Percentiles rank a stretch among this genome's conserved stretches.
Conservation (phyloP, 164 flowering plant genomes). For the Macadamia tetraphylla region DNA sequence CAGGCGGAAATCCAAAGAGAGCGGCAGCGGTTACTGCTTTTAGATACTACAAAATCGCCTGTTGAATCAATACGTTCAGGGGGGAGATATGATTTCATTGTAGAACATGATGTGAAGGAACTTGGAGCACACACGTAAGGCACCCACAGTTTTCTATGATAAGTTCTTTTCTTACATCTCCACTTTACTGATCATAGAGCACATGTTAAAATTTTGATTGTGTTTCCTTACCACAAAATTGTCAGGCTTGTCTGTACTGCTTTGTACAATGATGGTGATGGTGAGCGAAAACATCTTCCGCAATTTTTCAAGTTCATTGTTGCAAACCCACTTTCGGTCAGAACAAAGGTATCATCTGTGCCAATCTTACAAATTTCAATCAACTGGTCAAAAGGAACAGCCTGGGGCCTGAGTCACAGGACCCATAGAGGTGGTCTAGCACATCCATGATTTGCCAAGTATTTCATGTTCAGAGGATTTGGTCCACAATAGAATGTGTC, state of each 20-base stretch:
- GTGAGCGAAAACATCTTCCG: conserved; percentile 93
- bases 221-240: conserved; percentile 7
- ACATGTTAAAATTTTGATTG: neutral
- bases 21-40: conserved; percentile 72
- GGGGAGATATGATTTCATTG: conserved; percentile 97
- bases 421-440: too few relatives aligned
- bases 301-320: conserved; percentile 95
- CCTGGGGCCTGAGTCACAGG: too few relatives aligned
- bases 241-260: conserved; percentile 90
- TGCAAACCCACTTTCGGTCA: conserved; percentile 94
- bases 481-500: too few relatives aligned
- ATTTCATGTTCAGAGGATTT: too few relatives aligned
- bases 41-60: conserved; percentile 91
- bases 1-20: conserved; percentile 99
- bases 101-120: conserved; percentile 97
- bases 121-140: conserved; percentile 95
- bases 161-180: neutral
- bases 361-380: neutral
- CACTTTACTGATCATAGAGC: neutral
- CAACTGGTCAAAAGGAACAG: neutral
- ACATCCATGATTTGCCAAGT: too few relatives aligned
- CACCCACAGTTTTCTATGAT: conserved; percentile 1
- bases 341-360: conserved; percentile 76
- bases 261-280: conserved; percentile 79
- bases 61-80: conserved; percentile 90